Conservation (phyloP, 176 grass and related monocot genomes). For the Otatea glauca region DNA sequence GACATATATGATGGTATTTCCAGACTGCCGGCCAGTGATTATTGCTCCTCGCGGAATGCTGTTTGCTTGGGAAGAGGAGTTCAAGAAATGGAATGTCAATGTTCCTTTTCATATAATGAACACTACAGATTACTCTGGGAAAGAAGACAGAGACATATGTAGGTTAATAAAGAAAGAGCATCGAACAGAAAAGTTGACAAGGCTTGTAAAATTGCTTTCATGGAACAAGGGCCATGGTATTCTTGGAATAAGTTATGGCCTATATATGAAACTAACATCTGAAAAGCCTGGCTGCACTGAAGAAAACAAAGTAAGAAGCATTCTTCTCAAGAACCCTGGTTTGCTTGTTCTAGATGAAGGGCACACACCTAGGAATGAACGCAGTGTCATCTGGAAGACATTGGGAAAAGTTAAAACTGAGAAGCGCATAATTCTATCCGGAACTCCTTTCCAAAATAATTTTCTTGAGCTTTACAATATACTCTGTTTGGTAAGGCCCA, state of each 20-base stretch:
- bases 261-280: slow-evolving; percentile 72
- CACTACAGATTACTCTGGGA: slow-evolving; percentile 68
- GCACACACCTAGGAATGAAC: slow-evolving; percentile 90
- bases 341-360: slow-evolving; percentile 93
- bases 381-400: slow-evolving; percentile 77
- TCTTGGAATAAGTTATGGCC: slow-evolving; percentile 86
- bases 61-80: slow-evolving; percentile 91
- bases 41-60: slow-evolving; percentile 87
- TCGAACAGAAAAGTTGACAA: slow-evolving; percentile 57
- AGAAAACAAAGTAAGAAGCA: slow-evolving; percentile 62
- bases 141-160: slow-evolving; percentile 70
- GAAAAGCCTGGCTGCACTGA: slow-evolving; percentile 55
- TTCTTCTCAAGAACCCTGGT: slow-evolving; percentile 85
- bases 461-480: slow-evolving; percentile 96
- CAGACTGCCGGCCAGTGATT: slow-evolving; percentile 81
- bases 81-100: slow-evolving; percentile 81
- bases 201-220: slow-evolving; percentile 76
- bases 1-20: slow-evolving; percentile 86
- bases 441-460: slow-evolving; percentile 95
- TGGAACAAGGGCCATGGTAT: slow-evolving; percentile 81
- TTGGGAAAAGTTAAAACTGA: slow-evolving; percentile 81
- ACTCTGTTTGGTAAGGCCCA: slow-evolving; percentile 79
- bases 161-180: slow-evolving; percentile 61
- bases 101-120: slow-evolving; percentile 93
- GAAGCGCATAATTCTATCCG: slow-evolving; percentile 91